Evolutionary conservation across 345 rosid genomes (phyloP), one percentile per base, ranked within the genome.

Genomic region (Eucalyptus dawsonii): DNA sequence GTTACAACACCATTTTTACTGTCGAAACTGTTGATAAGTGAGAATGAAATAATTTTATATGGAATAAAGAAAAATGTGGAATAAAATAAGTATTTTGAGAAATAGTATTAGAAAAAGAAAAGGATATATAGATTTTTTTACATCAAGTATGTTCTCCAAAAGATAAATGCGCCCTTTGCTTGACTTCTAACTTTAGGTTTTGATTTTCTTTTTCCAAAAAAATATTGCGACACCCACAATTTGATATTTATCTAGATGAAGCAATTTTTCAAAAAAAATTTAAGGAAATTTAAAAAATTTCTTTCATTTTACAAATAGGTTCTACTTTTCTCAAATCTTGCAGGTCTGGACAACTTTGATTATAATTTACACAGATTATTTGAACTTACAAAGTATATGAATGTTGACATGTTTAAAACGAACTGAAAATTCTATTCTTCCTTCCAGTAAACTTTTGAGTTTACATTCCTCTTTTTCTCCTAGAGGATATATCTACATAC

Each of bases 321-420:
- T n/a, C 5, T 65, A 14, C 76, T 65, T 65, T n/a, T 65, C 37
- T 65, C 76, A n/a, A 65, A 65, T 65, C 21, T n/a, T n/a, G 37
- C 3, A 7, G 11, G 19, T n/a, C 5, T 0, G 21, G 34, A 65
- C 40, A 29, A 65, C 76, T n/a, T n/a, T n/a, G 76, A n/a, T 65
- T 65, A 4, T 65, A 7, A n/a, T n/a, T 65, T 14, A n/a, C 0
- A 3, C 10, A 15, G 11, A 65, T n/a, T n/a, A 14, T 7, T 2
- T 65, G 1, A 65, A 65, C 21, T 14, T 65, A n/a, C 37, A 4
- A 2, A 65, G 4, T 14, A n/a, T 65, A 7, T 1, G n/a, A 65
- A 65, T 14, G n/a, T 65, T n/a, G 8, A 14, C 72, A 9, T 14
- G 72, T 65, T 65, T 29, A 29, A 62, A 65, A 65, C 72, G 10